Evolutionary conservation across 148 eudicot species (phyloP), one percentile per base, ranked within the genome.

Genomic region (Nyssa sinensis): DNA sequence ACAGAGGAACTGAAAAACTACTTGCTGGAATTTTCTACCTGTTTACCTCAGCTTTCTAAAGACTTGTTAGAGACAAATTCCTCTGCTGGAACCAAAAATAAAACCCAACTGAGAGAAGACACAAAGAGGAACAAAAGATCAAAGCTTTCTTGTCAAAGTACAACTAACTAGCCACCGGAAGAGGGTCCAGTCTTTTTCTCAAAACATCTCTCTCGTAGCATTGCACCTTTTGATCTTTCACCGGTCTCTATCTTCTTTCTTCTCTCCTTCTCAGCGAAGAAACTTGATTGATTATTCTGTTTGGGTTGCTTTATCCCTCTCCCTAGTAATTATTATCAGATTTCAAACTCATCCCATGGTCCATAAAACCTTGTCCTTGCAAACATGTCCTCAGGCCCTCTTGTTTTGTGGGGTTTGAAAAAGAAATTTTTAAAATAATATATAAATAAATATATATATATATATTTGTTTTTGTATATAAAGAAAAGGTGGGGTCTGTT

Each of bases 281-380:
- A 87, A 80, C 79, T 77, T 72, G 79, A 75, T 72, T 76, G 78
- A 80, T 81, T 69, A 65, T 66, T 66, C 70, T 79, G 72, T 82
- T 81, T 73, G 59, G 39, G 33, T 32, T 53, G 72, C 69, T 79
- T 73, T 73, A 66, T 67, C 39, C 55, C 34, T 62, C 81, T 28
- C 66, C 29, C 62, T 8, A 76, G 74, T 25, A 67, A 69, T 67
- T 44, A 86, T 84, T 57, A 82, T 73, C 62, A 74, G 80, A 35
- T 72, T 86, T 82, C 79, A 72, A 77, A 76, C 71, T 64, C 67
- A 67, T 63, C 63, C 77, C 61, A n/a, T 70, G 78, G 87, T 75
- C 79, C 88, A 85, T 69, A 84, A 83, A 79, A 85, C 86, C 80
- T 82, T 86, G 90, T 84, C 85, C 89, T 87, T 82, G 73, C 76